Base-by-base conservation (phyloP, 805 yeast genomes). In the Metschnikowia bowlesiae region DNA sequence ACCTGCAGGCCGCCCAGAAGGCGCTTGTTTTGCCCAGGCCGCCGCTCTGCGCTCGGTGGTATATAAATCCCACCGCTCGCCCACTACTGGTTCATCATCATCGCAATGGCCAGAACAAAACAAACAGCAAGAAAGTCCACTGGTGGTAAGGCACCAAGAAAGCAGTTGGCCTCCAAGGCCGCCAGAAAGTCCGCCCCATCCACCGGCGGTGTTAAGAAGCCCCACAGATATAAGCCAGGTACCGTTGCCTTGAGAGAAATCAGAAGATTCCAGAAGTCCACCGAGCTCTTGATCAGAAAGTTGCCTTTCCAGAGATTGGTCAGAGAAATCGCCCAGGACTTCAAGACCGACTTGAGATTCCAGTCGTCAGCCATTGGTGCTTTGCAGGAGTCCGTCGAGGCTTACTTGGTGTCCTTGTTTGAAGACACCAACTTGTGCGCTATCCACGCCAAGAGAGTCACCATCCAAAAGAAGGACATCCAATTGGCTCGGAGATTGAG, bases 161-260 rank as follows among this genome's bases (percentile, higher is more conserved):
- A 72, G 65, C 76, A 72, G 63, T 70, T 72, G 63, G 76, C 76
- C 59, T 72, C 76, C 54, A 72, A 72, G 68, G 76, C 76, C 55
- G 76, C 76, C 57, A 70, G 76, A 70, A 72, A 72, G 63, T 72
- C 76, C 46, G 76, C 76, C 52, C 76, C 76, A 62, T 68, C 71
- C 50, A 64, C 74, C 50, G 76, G 76, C 52, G 76, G 76, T 68
- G 76, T 72, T 59, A 71, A 71, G 70, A 72, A 72, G 66, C 76
- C 76, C 44, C 76, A 72, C 74, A 71, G 76, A 71, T 72, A 71
- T 68, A 72, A 72, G 71, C 76, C 76, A 57, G 76, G 76, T 71
- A 72, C 76, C 63, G 76, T 72, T 53, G 76, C 76, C 57, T 71
- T 72, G 67, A 70, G 76, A 70, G 76, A 72, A 68, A 72, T 72